These are phyloP conservation scores for Nigrospora oryzae DNA, from an alignment of 2,329 filamentous ascomycete species.

Conservation along the genomic window DNA sequence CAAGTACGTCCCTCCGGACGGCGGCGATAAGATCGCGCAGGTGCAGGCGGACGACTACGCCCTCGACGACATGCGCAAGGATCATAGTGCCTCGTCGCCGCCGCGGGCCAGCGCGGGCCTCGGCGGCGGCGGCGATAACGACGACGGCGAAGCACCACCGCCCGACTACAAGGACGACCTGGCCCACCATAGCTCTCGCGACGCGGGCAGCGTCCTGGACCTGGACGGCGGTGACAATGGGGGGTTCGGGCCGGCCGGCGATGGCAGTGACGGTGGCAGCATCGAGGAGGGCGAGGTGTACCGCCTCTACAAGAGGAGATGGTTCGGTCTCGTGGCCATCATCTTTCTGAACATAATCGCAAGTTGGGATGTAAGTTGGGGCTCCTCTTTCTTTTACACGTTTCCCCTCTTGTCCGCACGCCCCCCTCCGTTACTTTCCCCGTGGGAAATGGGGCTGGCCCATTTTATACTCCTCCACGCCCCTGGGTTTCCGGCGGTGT, in stretches of 20 bases:
- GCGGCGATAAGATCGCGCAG: no score
- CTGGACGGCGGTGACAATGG: constrained; percentile 1
- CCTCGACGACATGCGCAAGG: no score
- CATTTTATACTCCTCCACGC: no score
- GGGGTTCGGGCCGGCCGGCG: constrained; percentile 5
- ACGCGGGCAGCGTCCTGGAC: constrained; percentile 5
- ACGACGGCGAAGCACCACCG: not conserved
- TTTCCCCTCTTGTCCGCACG: not conserved
- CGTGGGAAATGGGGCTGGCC: not conserved
- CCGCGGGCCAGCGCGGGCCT: not conserved
- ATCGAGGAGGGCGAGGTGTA: constrained; percentile 13
- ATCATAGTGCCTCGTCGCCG: no score
- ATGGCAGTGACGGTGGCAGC: constrained; percentile 3
- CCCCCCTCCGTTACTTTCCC: not conserved
- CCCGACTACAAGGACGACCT: constrained; percentile 1
- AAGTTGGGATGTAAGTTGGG: constrained; percentile 79
- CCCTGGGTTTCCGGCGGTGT: no score
- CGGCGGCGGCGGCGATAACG: not conserved
- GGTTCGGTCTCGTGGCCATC: constrained; percentile 78
- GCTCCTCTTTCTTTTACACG: not conserved
- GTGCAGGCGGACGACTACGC: no score
- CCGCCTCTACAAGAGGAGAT: constrained; percentile 67
- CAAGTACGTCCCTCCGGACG: no score
- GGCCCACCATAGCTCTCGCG: not conserved
- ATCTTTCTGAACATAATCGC: constrained; percentile 86